Evolutionary conservation across 331 rosid species (phyloP).

Genomic region (Acacia pycnantha): DNA sequence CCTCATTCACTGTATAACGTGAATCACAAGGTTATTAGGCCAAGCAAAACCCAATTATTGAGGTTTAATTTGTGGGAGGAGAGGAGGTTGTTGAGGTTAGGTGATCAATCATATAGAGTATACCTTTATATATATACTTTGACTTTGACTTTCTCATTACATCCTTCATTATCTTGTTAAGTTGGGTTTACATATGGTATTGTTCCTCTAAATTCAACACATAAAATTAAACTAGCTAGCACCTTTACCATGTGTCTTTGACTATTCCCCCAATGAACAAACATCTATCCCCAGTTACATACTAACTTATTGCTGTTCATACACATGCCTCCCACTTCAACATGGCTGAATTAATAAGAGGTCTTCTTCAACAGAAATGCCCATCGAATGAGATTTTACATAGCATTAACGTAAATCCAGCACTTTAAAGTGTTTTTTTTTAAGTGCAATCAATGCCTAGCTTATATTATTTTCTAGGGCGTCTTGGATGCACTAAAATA

Average conservation of each 20-base stretch:
- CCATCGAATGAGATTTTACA: too few species aligned
- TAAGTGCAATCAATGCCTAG: too few species aligned
- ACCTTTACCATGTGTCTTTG: background rate
- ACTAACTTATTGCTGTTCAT: background rate
- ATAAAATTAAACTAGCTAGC: too few species aligned
- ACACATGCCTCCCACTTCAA: background rate
- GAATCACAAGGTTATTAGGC: background rate
- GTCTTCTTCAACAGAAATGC: too few species aligned
- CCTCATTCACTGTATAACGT: background rate
- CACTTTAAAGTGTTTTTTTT: too few species aligned
- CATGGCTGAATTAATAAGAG: too few species aligned
- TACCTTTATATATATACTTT: too few species aligned
- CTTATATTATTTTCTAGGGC: too few species aligned
- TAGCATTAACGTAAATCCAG: too few species aligned
- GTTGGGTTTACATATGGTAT: background rate
- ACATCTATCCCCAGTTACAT: background rate
- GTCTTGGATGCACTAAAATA: too few species aligned
- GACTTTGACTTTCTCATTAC: slow-evolving; percentile 2
- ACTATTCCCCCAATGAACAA: background rate
- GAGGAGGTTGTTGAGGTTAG: slow-evolving; percentile 9
- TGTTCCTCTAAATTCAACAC: background rate
- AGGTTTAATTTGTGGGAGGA: background rate
- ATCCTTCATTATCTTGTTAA: background rate
- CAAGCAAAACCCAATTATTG: background rate
- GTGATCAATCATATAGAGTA: background rate